These are phyloP conservation scores for Leishmania braziliensis DNA, from an alignment of 208 protist species.

Conservation along the genomic window DNA sequence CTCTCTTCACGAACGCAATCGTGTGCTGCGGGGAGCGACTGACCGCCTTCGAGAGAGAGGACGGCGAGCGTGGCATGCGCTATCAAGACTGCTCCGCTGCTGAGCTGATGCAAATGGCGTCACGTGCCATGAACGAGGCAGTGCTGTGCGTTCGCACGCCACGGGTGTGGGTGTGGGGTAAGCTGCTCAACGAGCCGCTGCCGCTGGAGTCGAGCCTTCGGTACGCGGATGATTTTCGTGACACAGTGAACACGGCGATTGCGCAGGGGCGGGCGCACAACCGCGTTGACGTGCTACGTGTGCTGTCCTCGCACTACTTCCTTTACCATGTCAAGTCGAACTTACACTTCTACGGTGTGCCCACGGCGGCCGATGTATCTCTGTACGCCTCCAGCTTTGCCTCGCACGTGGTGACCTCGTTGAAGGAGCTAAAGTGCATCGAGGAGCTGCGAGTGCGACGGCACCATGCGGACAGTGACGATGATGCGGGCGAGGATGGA, in stretches of 20 bases:
- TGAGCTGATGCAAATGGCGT: conserved; percentile 81
- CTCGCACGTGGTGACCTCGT: conserved; percentile 46
- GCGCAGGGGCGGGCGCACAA: conserved; percentile 53
- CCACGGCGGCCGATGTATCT: conserved; percentile 61
- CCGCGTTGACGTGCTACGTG: conserved; percentile 70
- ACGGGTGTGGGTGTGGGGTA: conserved; percentile 71
- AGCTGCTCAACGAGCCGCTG: conserved; percentile 78
- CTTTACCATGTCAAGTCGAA: conserved; percentile 77
- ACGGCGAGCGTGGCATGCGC: conserved; percentile 20
- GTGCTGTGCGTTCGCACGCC: conserved; percentile 67
- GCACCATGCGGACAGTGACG: neutral
- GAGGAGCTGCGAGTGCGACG: conserved; percentile 21
- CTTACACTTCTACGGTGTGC: conserved; percentile 81
- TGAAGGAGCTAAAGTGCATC: conserved; percentile 62
- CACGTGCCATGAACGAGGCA: conserved; percentile 66
- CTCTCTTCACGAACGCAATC: conserved; percentile 65
- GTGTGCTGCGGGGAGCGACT: conserved; percentile 76
- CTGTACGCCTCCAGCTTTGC: conserved; percentile 80
- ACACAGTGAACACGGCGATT: conserved; percentile 76
- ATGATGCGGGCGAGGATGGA: conserved; percentile 4
- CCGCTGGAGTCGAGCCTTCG: conserved; percentile 80
- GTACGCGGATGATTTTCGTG: conserved; percentile 83
- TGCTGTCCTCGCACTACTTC: conserved; percentile 86
- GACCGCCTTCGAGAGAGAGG: conserved; percentile 22
- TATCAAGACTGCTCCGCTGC: conserved; percentile 58